Evolutionary conservation across 805 yeast genomes (phyloP).

Genomic region (Kazachstania taianensis): DNA sequence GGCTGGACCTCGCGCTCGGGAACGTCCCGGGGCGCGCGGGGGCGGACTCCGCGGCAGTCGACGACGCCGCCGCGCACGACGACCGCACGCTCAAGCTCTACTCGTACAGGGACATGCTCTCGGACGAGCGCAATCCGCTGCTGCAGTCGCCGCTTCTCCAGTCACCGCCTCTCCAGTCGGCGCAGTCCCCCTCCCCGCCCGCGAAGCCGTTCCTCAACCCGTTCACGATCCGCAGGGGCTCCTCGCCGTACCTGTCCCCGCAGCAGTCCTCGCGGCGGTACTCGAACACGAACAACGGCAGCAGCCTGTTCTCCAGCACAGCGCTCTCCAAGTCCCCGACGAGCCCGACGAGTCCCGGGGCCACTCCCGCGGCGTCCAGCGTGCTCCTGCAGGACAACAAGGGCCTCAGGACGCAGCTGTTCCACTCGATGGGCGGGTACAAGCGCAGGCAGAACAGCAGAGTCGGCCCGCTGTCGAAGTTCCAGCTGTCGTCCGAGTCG

Average conservation of each 20-base stretch:
- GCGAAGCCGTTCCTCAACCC: slow-evolving; percentile 15
- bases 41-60: background rate
- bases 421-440: no score
- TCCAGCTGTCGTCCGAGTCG: no score
- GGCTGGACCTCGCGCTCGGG: slow-evolving; percentile 32
- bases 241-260: slow-evolving; percentile 8
- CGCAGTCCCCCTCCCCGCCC: slow-evolving; percentile 41
- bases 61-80: background rate
- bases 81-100: slow-evolving; percentile 38
- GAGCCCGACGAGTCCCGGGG: slow-evolving; percentile 2
- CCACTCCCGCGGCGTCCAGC: background rate
- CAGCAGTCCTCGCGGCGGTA: slow-evolving; percentile 5
- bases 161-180: slow-evolving; percentile 10
- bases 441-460: background rate
- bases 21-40: background rate
- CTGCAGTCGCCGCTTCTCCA: no score
- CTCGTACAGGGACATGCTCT: slow-evolving; percentile 72
- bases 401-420: no score
- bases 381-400: slow-evolving; percentile 2
- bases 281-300: slow-evolving; percentile 6
- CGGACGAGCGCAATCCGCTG: slow-evolving; percentile 44
- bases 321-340: slow-evolving; percentile 17
- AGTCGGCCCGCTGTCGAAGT: background rate
- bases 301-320: background rate
- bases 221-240: slow-evolving; percentile 8